Evolutionary conservation across 208 protist genomes (phyloP).

Genomic region (Crithidia mellificae): DNA sequence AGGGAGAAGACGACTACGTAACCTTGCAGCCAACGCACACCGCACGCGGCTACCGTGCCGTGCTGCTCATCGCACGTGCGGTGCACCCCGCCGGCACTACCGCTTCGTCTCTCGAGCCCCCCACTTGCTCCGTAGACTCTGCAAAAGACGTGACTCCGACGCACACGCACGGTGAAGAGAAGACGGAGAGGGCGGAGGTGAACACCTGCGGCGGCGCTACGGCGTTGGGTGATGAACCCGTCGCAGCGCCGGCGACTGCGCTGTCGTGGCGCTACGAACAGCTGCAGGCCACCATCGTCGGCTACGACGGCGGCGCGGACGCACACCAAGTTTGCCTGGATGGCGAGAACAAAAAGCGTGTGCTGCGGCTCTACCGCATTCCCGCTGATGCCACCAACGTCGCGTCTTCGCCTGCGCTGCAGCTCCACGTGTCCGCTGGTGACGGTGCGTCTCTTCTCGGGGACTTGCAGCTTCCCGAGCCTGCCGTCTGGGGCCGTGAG

Average conservation of each 20-base stretch:
- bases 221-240: background rate
- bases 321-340: constrained; percentile 44
- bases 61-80: constrained; percentile 18
- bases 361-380: constrained; percentile 26
- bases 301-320: constrained; percentile 58
- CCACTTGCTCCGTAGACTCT: too few relatives aligned
- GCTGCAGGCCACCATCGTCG: constrained; percentile 46
- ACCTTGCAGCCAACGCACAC: constrained; percentile 29
- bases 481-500: constrained; percentile 19
- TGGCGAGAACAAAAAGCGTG: constrained; percentile 22
- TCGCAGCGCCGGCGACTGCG: too few relatives aligned
- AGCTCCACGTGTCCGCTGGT: background rate
- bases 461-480: constrained; percentile 27
- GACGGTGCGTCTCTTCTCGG: background rate
- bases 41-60: constrained; percentile 35
- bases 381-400: background rate
- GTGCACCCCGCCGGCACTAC: background rate
- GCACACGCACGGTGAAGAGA: too few relatives aligned
- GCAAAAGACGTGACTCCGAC: too few relatives aligned
- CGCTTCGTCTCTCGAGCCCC: background rate
- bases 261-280: constrained; percentile 22
- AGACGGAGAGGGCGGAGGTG: too few relatives aligned
- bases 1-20: too few relatives aligned
- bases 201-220: too few relatives aligned
- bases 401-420: background rate